Percentiles rank a stretch among this genome's conserved stretches.
phyloP scores from a whole-genome alignment of 192 early-diverging fungal species.

The Oehlia diaphana region DNA sequence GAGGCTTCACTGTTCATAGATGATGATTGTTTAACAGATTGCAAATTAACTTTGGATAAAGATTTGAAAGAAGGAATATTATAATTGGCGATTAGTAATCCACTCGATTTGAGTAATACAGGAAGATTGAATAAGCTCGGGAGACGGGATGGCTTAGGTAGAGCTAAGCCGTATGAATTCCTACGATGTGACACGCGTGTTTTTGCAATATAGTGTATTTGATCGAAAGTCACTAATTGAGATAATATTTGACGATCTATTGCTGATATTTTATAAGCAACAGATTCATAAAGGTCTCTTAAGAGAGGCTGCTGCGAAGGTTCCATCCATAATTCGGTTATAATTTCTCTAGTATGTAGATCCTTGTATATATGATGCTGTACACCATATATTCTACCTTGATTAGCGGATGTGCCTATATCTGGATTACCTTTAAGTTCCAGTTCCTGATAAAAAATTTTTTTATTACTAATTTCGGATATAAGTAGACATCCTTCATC shows the following conservation, averaged over 20 bases:
- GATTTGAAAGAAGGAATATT: slow-evolving; percentile 15
- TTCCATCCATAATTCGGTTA: slow-evolving; percentile 60
- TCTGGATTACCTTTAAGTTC: slow-evolving; percentile 22
- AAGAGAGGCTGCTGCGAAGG: slow-evolving; percentile 38
- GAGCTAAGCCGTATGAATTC: not conserved
- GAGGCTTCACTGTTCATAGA: not conserved
- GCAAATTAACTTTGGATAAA: not conserved
- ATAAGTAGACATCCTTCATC: slow-evolving; percentile 47
- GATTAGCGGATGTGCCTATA: not conserved
- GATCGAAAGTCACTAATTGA: slow-evolving; percentile 57
- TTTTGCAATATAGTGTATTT: slow-evolving; percentile 48
- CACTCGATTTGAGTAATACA: slow-evolving; percentile 2
- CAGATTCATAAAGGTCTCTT: slow-evolving; percentile 31
- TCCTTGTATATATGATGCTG: slow-evolving; percentile 56
- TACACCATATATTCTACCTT: slow-evolving; percentile 32
- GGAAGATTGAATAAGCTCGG: slow-evolving; percentile 21
- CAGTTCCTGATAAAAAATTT: slow-evolving; percentile 53
- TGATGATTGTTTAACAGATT: not conserved
- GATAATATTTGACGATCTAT: slow-evolving; percentile 46
- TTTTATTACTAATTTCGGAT: slow-evolving; percentile 35
- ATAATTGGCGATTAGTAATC: slow-evolving; percentile 23
- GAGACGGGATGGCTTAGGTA: not conserved
- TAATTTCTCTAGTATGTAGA: slow-evolving; percentile 39
- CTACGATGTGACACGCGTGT: slow-evolving; percentile 30
- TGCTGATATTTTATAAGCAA: slow-evolving; percentile 32